Evolutionary conservation across 2,329 filamentous ascomycete genomes (phyloP), one percentile per base, ranked within the genome.

Genomic region (Dactylellina sp.): DNA sequence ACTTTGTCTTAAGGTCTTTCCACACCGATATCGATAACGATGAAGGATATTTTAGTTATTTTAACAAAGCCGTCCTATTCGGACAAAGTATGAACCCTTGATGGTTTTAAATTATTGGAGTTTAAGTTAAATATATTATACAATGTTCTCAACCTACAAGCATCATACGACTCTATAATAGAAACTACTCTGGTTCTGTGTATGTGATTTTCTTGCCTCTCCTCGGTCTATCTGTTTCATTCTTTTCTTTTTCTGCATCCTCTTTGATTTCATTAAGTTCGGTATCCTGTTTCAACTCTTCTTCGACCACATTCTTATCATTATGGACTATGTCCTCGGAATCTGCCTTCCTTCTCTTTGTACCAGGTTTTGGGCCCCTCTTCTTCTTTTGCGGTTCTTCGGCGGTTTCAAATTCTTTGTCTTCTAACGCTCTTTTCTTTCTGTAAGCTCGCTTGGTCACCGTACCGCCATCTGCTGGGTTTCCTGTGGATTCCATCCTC

Each of bases 281-380:
- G 11, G 4, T n/a, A 12, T 61, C 61, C 12, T 56, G 16, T 1
- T 18, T n/a, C n/a, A 40, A 7, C 7, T 11, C 12, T 1, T 14
- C 42, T 25, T 39, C 24, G 14, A 56, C 46, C 7, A 22, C 18
- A 24, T 47, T 37, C n/a, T 39, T 24, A 39, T 49, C n/a, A 2
- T 20, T 40, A 22, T 42, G 24, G 18, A 50, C 7, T 11, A n/a
- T 24, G 50, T 44, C 35, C 5, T 57, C 32, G 6, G 11, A 5
- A 24, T 40, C 22, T 6, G 35, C 7, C 25, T 66, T 66, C 35
- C 53, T 63, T 18, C 28, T 32, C 9, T 32, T 32, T 9, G 28
- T 32, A 9, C 28, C 28, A 32, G 28, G 28, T 9, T 25, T 56
- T 32, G 20, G 53, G 0, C 52, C 62, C 16, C 52, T 57, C 24